Evolutionary conservation across 176 grass and related monocot species (phyloP), one percentile per base, ranked within the genome.

Genomic region (Metroxylon sagu): DNA sequence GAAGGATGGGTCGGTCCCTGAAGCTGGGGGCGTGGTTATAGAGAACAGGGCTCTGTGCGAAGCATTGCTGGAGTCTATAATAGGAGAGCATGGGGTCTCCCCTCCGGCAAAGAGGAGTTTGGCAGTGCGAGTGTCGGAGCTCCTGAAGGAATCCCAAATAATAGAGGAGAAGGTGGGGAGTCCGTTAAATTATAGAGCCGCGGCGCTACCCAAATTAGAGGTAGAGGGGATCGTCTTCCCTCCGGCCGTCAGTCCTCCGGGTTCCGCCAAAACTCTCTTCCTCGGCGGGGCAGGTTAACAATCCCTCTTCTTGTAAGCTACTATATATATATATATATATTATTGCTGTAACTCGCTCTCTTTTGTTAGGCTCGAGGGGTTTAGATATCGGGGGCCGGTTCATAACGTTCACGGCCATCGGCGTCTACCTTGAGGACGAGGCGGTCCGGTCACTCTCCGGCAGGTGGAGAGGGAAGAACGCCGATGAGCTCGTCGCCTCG

Each of bases 331-430:
- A 23, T 23, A 19, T 39, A 16, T 50, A 21, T 21, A 26, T 43
- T 21, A 7, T 19, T 2, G 21, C 18, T 15, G 62, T 53, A 23
- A 10, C 19, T 48, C 6, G 43, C 57, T 43, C 2, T 23, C 21
- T 43, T 6, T 43, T 43, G 10, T 43, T 43, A 90, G 92, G 93
- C 2, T 73, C 69, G 61, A 61, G 93, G 1, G 93, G 87, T 3
- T 0, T 92, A 65, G 84, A 97, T 50, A 91, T 97, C 4, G 81
- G 66, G 0, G 93, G 93, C 61, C 75, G 49, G 19, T 97, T 97
- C 76, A 59, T 97, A 26, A 83, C 84, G 57, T 91, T 97, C 81
- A 97, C 93, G 5, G 87, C 84, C 66, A 91, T 92, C 78, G 93
- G 81, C 66, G 65, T 97, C 19, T 97, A 97, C 68, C 49, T 97